phyloP scores from a whole-genome alignment of 192 early-diverging fungal species.

The Coemansia sp. region DNA sequence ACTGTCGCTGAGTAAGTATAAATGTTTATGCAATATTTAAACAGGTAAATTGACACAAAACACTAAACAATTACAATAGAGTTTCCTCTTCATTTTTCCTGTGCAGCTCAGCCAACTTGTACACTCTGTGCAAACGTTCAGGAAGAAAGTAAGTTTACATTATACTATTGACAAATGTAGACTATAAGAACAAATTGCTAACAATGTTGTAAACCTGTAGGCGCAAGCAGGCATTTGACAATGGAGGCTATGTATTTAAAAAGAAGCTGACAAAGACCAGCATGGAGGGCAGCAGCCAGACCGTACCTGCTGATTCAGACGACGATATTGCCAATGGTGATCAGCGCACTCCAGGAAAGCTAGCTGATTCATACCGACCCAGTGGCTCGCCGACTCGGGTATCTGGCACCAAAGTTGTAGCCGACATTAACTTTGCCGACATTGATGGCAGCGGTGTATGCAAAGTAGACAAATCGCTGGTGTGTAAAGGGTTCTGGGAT shows the following conservation, averaged over 20 bases:
- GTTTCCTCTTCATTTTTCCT: neutral
- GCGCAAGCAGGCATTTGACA: neutral
- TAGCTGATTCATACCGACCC: conserved; percentile 22
- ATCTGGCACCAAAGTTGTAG: conserved; percentile 30
- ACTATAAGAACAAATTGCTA: too few relatives aligned
- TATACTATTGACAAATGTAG: neutral
- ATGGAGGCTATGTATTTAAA: neutral
- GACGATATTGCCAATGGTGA: neutral
- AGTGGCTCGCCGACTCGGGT: conserved; percentile 43
- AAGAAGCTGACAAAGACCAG: neutral
- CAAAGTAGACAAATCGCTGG: conserved; percentile 47
- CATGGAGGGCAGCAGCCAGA: neutral
- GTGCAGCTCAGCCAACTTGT: neutral
- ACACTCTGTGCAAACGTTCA: neutral
- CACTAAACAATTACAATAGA: neutral
- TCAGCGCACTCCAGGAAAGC: conserved; percentile 17
- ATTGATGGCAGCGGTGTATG: conserved; percentile 11
- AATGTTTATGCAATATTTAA: neutral
- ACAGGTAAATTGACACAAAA: neutral
- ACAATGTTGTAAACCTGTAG: neutral
- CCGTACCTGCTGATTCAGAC: neutral
- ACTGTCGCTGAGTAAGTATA: conserved; percentile 12
- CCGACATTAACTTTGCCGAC: conserved; percentile 28
- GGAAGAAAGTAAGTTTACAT: neutral
- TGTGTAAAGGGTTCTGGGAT: conserved; percentile 49